Base-by-base conservation (phyloP, 495 filamentous ascomycete genomes). In the Rhizodiscina lignyota region DNA sequence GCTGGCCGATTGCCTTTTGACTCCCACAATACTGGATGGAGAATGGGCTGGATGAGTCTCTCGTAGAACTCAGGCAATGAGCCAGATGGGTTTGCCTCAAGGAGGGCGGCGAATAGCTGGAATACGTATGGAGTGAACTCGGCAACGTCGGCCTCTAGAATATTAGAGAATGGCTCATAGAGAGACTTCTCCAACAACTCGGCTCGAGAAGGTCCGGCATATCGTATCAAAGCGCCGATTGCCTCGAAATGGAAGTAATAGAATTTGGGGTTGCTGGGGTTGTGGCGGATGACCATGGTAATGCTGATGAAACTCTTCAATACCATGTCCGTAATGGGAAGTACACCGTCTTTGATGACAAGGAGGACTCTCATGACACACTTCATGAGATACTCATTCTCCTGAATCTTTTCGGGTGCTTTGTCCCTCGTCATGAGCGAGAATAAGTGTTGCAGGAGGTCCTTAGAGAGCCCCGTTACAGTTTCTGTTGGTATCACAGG, bases 181-280 rank as follows among this genome's bases (percentile, higher is more conserved):
- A 99, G 64, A 21, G 68, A 66, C 27, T 68, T 64, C 48, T 96
- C 80, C 18, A 99, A 61, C 47, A 79, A 79, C 18, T 69, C 67
- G 17, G 74, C 72, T 40, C 79, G 71, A 18, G 65, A 61, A 23
- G 73, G 70, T 36, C 68, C 81, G 40, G 72, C 72, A 48, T 75
- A 85, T 41, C 74, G 79, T 43, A 96, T 83, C 31, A 99, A 69
- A n/a, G 89, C 86, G n/a, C 89, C 91, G 30, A 96, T 55, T 1
- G 79, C 77, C 56, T 99, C 91, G 38, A 99, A 99, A 52, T 91
- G 83, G 56, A 84, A 99, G 59, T 99, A 94, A 58, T 92, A 93
- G 58, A 99, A 99, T 12, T 85, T 70, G 1, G 91, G 91, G 56
- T 99, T 99, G 58, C 83, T 92, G 2, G 91, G 91, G 55, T 99